phyloP scores from a whole-genome alignment of 768 basidiomycete genomes.

The Mycena kentingensis region DNA sequence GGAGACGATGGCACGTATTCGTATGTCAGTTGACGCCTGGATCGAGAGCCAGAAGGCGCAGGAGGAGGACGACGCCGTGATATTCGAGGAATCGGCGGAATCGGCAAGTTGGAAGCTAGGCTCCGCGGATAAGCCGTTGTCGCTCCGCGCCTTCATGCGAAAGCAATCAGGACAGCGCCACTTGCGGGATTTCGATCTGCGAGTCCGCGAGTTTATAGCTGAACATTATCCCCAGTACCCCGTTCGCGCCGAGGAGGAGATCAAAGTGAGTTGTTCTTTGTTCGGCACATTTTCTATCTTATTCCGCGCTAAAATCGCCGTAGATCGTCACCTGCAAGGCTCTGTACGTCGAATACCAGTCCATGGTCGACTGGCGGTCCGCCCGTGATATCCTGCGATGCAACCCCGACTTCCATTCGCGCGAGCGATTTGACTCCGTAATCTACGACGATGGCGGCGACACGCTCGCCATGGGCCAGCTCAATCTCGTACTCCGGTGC shows the following conservation, averaged over 20 bases:
- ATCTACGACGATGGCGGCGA: constrained; percentile 22
- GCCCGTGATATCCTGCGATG: constrained; percentile 29
- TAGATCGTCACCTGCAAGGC: constrained; percentile 28
- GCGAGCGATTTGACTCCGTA: constrained; percentile 23
- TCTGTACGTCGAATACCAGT: constrained; percentile 27
- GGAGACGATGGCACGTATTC: constrained; percentile 27
- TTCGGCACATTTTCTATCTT: no score
- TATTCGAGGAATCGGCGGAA: neutral
- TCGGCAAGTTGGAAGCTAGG: neutral
- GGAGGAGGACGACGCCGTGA: neutral
- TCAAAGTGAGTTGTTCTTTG: neutral
- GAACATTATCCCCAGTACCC: neutral
- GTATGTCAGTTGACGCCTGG: neutral
- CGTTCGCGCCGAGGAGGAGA: neutral
- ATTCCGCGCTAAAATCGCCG: neutral
- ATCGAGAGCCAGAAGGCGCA: neutral
- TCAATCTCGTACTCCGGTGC: neutral
- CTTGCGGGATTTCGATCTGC: no score
- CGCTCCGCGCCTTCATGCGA: no score
- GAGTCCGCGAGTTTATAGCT: neutral
- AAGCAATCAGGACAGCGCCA: no score
- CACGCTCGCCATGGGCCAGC: neutral
- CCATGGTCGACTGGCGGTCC: constrained; percentile 27
- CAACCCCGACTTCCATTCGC: constrained; percentile 26
- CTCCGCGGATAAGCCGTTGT: constrained; percentile 4